Conservation (phyloP, 2,329 filamentous ascomycete species). For the Fusarium nisikadoi region DNA sequence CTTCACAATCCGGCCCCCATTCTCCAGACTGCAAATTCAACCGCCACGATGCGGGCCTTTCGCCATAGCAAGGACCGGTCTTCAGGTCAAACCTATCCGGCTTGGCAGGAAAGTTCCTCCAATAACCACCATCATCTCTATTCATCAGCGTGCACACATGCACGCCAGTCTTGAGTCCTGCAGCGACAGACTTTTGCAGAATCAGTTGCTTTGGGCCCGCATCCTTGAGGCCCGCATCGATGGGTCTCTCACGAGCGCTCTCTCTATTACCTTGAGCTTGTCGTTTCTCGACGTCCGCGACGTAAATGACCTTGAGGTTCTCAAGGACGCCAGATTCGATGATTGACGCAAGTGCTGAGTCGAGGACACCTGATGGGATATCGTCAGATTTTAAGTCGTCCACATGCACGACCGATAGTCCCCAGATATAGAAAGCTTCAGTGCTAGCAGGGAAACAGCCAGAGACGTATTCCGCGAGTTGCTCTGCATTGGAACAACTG, state of each 20-base stretch:
- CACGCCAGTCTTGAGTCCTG: conserved; percentile 11
- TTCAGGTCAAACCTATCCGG: conserved; percentile 32
- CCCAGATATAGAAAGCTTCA: conserved; percentile 23
- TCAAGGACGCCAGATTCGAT: not conserved
- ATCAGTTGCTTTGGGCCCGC: not conserved
- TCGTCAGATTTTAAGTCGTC: fast-evolving
- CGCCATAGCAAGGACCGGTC: not conserved
- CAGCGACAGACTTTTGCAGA: conserved; percentile 12
- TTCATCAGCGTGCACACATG: conserved; percentile 27
- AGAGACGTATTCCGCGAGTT: not conserved
- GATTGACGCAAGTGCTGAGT: conserved; percentile 2
- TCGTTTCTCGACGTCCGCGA: conserved; percentile 10
- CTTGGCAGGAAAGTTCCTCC: conserved; percentile 24
- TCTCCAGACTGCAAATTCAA: conserved; percentile 7
- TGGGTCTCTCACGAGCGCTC: fast-evolving
- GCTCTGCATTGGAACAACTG: fast-evolving
- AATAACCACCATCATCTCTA: conserved; percentile 10
- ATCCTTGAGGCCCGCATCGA: not conserved
- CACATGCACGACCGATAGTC: fast-evolving
- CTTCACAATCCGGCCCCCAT: conserved; percentile 24
- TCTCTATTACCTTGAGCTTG: fast-evolving
- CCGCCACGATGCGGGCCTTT: conserved; percentile 26
- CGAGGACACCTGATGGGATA: not conserved
- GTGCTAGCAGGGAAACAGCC: not conserved
- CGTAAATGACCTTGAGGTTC: conserved; percentile 21